phyloP scores from a whole-genome alignment of 345 rosid species.

The Syzygium grande region DNA sequence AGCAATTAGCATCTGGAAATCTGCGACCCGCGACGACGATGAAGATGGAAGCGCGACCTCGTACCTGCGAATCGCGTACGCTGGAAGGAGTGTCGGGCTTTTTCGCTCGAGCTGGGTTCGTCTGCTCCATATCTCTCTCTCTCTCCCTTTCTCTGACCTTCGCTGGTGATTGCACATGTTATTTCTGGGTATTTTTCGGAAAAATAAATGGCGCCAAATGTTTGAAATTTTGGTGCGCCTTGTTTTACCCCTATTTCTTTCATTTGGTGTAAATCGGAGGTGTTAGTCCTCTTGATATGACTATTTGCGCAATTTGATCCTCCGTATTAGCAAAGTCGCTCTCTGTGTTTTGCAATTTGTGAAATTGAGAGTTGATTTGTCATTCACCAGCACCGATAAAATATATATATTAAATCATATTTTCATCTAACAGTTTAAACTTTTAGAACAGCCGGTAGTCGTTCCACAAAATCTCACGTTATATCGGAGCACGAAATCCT shows the following conservation, averaged over 20 bases:
- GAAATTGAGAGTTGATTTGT: too few relatives aligned
- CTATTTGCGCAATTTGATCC: background rate
- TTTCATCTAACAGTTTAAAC: too few relatives aligned
- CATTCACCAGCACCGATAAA: too few relatives aligned
- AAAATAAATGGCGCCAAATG: background rate
- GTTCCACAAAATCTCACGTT: background rate
- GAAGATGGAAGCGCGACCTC: background rate
- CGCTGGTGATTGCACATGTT: too few relatives aligned
- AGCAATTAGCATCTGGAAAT: background rate
- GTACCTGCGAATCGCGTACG: background rate
- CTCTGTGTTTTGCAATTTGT: background rate
- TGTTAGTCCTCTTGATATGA: too few relatives aligned
- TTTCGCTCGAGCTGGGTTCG: background rate
- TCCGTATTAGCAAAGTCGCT: background rate
- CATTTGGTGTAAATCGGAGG: too few relatives aligned
- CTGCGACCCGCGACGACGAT: background rate
- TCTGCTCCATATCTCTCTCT: background rate
- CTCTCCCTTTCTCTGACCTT: background rate
- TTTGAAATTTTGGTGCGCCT: background rate
- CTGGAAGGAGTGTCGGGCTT: background rate
- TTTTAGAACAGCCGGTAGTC: too few relatives aligned
- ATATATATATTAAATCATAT: too few relatives aligned
- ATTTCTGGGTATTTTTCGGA: background rate
- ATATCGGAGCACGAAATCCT: fast-evolving
- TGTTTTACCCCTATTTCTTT: background rate